A percentile compares a stretch with the other conserved stretches of the same genome.
Conservation (phyloP, 495 filamentous ascomycete genomes). For the Poronia punctata region DNA sequence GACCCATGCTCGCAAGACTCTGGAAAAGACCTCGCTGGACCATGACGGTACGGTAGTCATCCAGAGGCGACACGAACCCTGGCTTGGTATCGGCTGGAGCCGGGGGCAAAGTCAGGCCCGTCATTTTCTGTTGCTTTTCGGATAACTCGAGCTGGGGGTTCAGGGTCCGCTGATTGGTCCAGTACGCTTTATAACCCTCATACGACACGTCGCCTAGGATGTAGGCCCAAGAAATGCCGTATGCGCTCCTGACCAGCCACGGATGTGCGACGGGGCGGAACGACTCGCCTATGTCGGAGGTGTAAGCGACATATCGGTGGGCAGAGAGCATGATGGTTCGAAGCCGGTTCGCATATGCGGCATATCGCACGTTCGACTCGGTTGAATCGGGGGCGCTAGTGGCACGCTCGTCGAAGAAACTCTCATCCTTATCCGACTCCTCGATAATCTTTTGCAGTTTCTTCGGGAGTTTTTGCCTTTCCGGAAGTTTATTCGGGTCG, state of each 20-base stretch:
- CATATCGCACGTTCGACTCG: conserved; percentile 79
- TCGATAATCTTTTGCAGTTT: conserved; percentile 64
- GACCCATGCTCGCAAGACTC: conserved; percentile 80
- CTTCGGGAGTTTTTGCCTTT: conserved; percentile 57
- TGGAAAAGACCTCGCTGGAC: conserved; percentile 86
- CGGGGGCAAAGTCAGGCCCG: conserved; percentile 23
- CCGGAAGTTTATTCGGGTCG: conserved; percentile 44
- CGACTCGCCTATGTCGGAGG: conserved; percentile 92
- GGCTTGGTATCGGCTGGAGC: conserved; percentile 20
- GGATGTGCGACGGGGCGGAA: conserved; percentile 92
- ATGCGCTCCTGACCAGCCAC: conserved; percentile 69
- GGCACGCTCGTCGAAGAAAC: conserved; percentile 58
- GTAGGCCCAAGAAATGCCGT: conserved; percentile 89
- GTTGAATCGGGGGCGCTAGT: conserved; percentile 71
- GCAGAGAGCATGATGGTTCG: conserved; percentile 85
- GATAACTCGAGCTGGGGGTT: conserved; percentile 44
- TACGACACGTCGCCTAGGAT: conserved; percentile 83
- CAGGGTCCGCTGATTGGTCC: conserved; percentile 60
- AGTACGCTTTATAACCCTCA: conserved; percentile 93
- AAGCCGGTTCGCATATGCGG: conserved; percentile 79
- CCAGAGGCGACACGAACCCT: conserved; percentile 62
- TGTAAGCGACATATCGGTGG: conserved; percentile 96
- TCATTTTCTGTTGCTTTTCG: conserved; percentile 28
- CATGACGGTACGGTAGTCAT: conserved; percentile 91
- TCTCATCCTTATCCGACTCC: conserved; percentile 61